Percentiles rank a stretch among this genome's conserved stretches.
Evolutionary conservation across 176 grass and related monocot species (phyloP).

Genomic region (Rhynchospora tenuis): DNA sequence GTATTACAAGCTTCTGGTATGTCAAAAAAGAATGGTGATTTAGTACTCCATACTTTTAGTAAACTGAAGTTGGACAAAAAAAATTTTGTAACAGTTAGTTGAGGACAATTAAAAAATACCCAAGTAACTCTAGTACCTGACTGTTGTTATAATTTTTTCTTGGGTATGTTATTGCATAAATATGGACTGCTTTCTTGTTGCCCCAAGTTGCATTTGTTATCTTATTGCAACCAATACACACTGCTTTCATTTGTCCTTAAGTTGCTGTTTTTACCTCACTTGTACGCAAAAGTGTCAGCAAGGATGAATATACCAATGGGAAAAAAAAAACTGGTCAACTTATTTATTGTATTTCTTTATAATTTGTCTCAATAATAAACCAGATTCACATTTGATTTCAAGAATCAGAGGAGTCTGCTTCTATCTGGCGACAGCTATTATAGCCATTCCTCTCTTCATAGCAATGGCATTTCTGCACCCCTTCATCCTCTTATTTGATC

Average conservation of each 20-base stretch:
- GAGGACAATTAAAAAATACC: background rate
- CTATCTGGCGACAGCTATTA: conserved; percentile 56
- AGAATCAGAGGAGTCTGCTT: conserved; percentile 75
- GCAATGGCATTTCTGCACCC: conserved; percentile 76
- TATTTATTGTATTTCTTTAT: background rate
- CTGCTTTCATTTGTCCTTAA: background rate
- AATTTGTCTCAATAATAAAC: conserved; percentile 15
- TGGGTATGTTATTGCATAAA: no score
- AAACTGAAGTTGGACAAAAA: background rate
- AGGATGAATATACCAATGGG: background rate
- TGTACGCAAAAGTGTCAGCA: background rate
- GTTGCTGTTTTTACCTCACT: background rate
- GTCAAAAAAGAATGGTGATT: background rate
- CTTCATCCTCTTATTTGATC: conserved; percentile 66
- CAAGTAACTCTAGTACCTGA: no score
- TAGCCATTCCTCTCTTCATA: conserved; percentile 58
- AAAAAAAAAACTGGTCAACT: background rate
- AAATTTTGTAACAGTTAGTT: background rate
- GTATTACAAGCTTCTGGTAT: background rate
- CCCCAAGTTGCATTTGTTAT: background rate
- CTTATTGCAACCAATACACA: background rate
- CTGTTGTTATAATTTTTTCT: background rate
- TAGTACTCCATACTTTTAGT: background rate
- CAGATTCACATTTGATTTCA: conserved; percentile 53
- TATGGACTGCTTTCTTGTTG: no score